Evolutionary conservation across 176 grass and related monocot species (phyloP), one percentile per base, ranked within the genome.

Genomic region (Triticum dicoccoides): DNA sequence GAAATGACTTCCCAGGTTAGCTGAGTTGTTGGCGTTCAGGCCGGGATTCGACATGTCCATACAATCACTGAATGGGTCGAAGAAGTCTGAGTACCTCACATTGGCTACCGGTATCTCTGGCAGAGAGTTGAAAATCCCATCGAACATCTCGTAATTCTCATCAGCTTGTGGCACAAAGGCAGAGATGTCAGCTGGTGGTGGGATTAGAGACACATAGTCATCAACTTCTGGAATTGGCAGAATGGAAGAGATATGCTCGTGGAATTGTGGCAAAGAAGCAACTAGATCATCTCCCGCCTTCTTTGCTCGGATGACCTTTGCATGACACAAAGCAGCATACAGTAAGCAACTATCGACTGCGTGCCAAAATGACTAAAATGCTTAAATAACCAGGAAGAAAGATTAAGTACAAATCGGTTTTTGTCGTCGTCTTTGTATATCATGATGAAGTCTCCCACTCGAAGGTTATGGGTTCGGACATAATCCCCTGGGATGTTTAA

Each of bases 341-440:
- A 30, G 6, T 86, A 75, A 88, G 61, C 18, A 79, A 83, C 34
- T 56, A 37, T 21, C 29, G 56, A 30, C 30, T 1, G 59, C 7
- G 56, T 38, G 38, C n/a, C 15, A 73, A 47, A 82, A n/a, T 30
- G 62, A 81, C 70, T 59, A 6, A 34, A 32, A 13, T 37, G 24
- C 6, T 44, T 65, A 59, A 79, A 85, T 69, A 44, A 38, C 8
- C 39, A 70, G 54, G 39, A 25, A 47, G 70, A 25, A 35, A 65
- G 73, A 73, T 13, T 84, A 8, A 32, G n/a, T 96, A 96, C 97
- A 85, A 94, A 88, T 86, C 89, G 76, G 77, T 95, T 85, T 17
- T 94, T 93, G 8, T 63, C 88, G 8, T 99, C 88, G 51, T 99
- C 92, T 87, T 92, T 92, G 90, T 99, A 99, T 66, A 99, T 96